phyloP scores from a whole-genome alignment of 2,329 filamentous ascomycete species.

The Pseudocercospora musae region DNA sequence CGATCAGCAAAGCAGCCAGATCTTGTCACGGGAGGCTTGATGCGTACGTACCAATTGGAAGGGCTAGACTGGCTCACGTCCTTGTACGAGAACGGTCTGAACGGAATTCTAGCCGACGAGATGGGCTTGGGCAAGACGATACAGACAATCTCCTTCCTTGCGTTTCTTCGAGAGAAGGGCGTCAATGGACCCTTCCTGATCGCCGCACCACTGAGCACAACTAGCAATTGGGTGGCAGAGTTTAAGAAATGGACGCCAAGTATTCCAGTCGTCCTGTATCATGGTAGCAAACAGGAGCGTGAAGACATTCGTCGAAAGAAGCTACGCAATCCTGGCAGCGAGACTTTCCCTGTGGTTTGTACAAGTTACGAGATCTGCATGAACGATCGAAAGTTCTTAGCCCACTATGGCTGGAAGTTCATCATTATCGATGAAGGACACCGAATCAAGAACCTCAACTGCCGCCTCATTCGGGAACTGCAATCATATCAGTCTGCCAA shows the following conservation, averaged over 20 bases:
- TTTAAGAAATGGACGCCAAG: slow-evolving; percentile 85
- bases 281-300: slow-evolving; percentile 77
- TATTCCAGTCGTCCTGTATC: slow-evolving; percentile 87
- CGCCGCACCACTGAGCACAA: slow-evolving; percentile 82
- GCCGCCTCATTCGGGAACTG: slow-evolving; percentile 82
- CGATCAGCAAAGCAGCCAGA: slow-evolving; percentile 81
- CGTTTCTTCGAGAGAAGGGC: slow-evolving; percentile 81
- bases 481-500: slow-evolving; percentile 88
- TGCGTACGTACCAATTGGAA: slow-evolving; percentile 92
- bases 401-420: slow-evolving; percentile 89
- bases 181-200: slow-evolving; percentile 88
- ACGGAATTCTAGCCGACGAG: slow-evolving; percentile 87
- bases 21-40: slow-evolving; percentile 79
- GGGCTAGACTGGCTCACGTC: slow-evolving; percentile 88
- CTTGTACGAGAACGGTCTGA: slow-evolving; percentile 83
- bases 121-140: slow-evolving; percentile 94
- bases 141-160: slow-evolving; percentile 83
- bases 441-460: slow-evolving; percentile 94
- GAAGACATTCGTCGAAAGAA: slow-evolving; percentile 68
- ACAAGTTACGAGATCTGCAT: slow-evolving; percentile 97
- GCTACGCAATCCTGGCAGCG: slow-evolving; percentile 66
- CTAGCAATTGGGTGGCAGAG: slow-evolving; percentile 95
- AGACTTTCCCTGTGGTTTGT: slow-evolving; percentile 83
- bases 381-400: slow-evolving; percentile 76
- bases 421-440: slow-evolving; percentile 98